Base-by-base conservation (phyloP, 768 basidiomycete genomes). In the Trametes elegans region DNA sequence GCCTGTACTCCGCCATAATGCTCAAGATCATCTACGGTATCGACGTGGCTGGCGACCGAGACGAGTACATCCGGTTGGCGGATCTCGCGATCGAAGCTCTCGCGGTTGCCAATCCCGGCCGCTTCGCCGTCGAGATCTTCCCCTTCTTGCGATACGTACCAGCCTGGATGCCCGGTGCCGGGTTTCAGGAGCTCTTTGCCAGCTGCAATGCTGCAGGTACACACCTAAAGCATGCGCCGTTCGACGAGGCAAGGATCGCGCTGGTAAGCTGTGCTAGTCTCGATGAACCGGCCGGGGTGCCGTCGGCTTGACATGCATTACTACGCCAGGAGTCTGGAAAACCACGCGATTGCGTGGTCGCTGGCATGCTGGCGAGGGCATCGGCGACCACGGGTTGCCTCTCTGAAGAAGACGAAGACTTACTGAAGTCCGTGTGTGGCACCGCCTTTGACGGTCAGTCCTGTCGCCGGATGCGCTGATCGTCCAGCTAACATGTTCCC, bases 21-120 rank as follows among this genome's bases (percentile, higher is more conserved):
- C 55, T 72, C 18, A 49, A 58, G 18, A 51, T 72, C 9, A 53
- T 57, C 6, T 70, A 71, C 45, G 71, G 65, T 11, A 67, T 67
- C 42, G 59, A 62, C 9, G 64, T 55, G 9, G 59, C 51, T 7
- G 56, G 52, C 8, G 50, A 63, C 7, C n/a, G 62, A 10, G 71
- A 73, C 36, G 67, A 68, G 34, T 55, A 66, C 27, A 28, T 55
- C 11, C 13, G 5, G 1, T 21, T 40, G 4, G 40, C 43, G 24
- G 16, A 49, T 4, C 16, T 23, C 13, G 52, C 57, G 13, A 14
- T 58, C 31, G 23, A 24, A 1, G 27, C n/a, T 5, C 3, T 41
- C 24, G 3, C 18, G 27, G 10, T 36, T 6, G 38, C 35, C 13
- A 5, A 11, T 13, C 57, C 48, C 1, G 53, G 53, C 1, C 21